Conservation (phyloP, 2,329 filamentous ascomycete genomes). For the Ophiocordyceps camponoti-leonardi region DNA sequence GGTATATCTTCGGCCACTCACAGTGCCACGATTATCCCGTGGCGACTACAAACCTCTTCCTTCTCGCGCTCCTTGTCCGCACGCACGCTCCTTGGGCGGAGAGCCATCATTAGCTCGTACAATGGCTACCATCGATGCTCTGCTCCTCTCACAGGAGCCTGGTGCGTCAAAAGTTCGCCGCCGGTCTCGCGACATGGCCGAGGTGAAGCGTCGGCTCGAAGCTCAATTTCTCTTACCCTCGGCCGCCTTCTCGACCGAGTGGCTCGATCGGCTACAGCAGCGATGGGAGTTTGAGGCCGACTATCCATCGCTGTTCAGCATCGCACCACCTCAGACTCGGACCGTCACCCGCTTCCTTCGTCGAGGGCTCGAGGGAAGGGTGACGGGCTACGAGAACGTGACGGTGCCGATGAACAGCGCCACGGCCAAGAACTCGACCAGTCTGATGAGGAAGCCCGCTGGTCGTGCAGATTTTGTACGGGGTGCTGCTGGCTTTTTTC, state of each 20-base stretch:
- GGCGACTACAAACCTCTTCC: background rate
- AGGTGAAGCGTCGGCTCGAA: slow-evolving; percentile 56
- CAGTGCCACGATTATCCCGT: background rate
- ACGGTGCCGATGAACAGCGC: slow-evolving; percentile 79
- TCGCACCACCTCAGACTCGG: slow-evolving; percentile 81
- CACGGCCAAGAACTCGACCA: slow-evolving; percentile 91
- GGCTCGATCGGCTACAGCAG: slow-evolving; percentile 82
- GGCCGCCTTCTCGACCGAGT: slow-evolving; percentile 60
- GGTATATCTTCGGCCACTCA: background rate
- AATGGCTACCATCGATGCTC: slow-evolving; percentile 18
- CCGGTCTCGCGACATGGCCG: slow-evolving; percentile 18
- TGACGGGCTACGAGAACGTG: slow-evolving; percentile 87
- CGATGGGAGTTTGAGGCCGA: slow-evolving; percentile 70
- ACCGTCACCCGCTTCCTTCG: slow-evolving; percentile 88
- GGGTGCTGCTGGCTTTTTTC: slow-evolving; percentile 84
- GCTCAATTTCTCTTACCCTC: slow-evolving; percentile 64
- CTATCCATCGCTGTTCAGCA: slow-evolving; percentile 66
- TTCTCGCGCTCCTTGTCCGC: background rate
- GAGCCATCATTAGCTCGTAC: background rate
- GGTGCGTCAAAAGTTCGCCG: slow-evolving; percentile 2
- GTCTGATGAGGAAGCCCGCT: slow-evolving; percentile 70
- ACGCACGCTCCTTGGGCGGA: background rate
- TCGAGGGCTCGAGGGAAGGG: slow-evolving; percentile 79
- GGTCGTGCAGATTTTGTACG: slow-evolving; percentile 79
- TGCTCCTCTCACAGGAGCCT: slow-evolving; percentile 13